These are phyloP conservation scores for Leccinum rimulosum DNA, from an alignment of 768 basidiomycete genomes.

Conservation along the genomic window DNA sequence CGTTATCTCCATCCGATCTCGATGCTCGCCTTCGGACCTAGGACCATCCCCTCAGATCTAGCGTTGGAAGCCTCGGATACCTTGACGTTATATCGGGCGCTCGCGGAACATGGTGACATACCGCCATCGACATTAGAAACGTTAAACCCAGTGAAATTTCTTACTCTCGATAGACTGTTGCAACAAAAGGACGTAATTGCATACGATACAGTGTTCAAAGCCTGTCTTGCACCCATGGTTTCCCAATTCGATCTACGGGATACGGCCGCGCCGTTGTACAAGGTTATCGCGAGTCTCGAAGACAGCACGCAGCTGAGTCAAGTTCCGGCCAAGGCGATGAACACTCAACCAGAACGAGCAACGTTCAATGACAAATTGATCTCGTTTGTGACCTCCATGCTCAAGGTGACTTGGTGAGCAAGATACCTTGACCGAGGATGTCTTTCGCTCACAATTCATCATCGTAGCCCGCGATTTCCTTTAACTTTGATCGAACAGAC, in stretches of 20 bases:
- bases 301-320: slow-evolving; percentile 32
- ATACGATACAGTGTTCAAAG: slow-evolving; percentile 57
- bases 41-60: slow-evolving; percentile 57
- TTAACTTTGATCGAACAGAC: slow-evolving; percentile 58
- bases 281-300: slow-evolving; percentile 40
- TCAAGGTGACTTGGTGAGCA: slow-evolving; percentile 50
- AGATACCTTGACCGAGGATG: not conserved
- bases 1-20: slow-evolving; percentile 65
- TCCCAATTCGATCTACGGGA: slow-evolving; percentile 36
- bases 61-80: slow-evolving; percentile 61
- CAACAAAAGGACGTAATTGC: slow-evolving; percentile 58
- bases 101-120: slow-evolving; percentile 32
- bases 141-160: slow-evolving; percentile 47
- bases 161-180: slow-evolving; percentile 39
- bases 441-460: not conserved
- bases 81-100: slow-evolving; percentile 47
- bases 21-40: slow-evolving; percentile 51
- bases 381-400: slow-evolving; percentile 58
- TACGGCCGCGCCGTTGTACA: slow-evolving; percentile 31
- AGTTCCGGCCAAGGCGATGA: slow-evolving; percentile 24
- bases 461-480: slow-evolving; percentile 60
- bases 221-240: slow-evolving; percentile 37
- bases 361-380: slow-evolving; percentile 43
- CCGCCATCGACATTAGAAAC: slow-evolving; percentile 14
- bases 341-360: slow-evolving; percentile 30